These are phyloP conservation scores for Penicillium sp. DNA, from an alignment of 2,329 filamentous ascomycete species.

Conservation along the genomic window DNA sequence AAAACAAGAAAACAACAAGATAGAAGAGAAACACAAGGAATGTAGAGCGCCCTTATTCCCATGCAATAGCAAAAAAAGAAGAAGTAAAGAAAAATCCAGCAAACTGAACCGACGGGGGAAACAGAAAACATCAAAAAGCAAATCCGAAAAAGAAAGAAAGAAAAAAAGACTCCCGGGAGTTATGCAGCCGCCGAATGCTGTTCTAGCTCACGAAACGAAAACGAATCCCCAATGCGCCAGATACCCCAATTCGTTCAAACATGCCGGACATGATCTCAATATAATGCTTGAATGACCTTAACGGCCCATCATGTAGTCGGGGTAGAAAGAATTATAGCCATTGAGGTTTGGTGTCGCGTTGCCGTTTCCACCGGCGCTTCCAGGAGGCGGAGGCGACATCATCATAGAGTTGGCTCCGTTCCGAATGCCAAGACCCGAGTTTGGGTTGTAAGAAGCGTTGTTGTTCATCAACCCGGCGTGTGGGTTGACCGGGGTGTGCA, in stretches of 20 bases:
- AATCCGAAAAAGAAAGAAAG: slow-evolving; percentile 29
- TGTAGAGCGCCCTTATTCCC: slow-evolving; percentile 34
- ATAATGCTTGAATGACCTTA: slow-evolving; percentile 31
- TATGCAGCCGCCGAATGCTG: slow-evolving; percentile 44
- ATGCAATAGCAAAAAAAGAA: slow-evolving; percentile 26
- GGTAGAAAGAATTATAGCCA: slow-evolving; percentile 42
- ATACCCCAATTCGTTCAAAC: slow-evolving; percentile 44
- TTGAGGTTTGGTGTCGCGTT: slow-evolving; percentile 34
- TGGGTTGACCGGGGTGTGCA: slow-evolving; percentile 33
- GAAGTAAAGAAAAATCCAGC: slow-evolving; percentile 15
- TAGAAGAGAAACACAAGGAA: slow-evolving; percentile 12
- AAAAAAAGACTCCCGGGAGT: slow-evolving; percentile 35
- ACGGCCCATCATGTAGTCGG: slow-evolving; percentile 53
- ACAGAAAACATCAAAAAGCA: slow-evolving; percentile 25
- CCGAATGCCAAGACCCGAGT: slow-evolving; percentile 41
- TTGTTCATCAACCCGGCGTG: slow-evolving; percentile 33
- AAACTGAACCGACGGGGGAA: slow-evolving; percentile 20
- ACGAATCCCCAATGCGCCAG: slow-evolving; percentile 42
- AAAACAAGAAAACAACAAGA: slow-evolving; percentile 20
- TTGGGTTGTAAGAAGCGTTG: slow-evolving; percentile 37
- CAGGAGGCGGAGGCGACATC: slow-evolving; percentile 33
- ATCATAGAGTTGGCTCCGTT: slow-evolving; percentile 34
- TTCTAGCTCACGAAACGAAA: slow-evolving; percentile 42
- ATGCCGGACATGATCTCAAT: slow-evolving; percentile 44
- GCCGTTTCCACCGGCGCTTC: slow-evolving; percentile 29